Evolutionary conservation across 768 basidiomycete genomes (phyloP).

Genomic region (Tylopilus sp.): DNA sequence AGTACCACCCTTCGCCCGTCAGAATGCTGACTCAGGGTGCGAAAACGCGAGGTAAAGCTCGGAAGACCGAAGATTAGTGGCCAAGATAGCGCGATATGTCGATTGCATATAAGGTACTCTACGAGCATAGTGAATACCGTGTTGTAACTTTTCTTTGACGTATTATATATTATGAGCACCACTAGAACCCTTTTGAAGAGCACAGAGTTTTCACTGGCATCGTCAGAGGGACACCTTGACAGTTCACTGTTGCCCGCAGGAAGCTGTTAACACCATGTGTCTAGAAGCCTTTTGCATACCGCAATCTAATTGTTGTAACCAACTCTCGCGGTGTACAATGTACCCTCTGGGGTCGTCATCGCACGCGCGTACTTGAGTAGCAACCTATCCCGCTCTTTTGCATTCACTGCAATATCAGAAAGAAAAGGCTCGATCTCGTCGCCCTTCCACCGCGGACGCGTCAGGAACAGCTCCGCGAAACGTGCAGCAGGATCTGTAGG

Average conservation of each 20-base stretch:
- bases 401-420: slow-evolving; percentile 74
- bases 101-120: not conserved
- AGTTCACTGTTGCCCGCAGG: no score
- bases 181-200: no score
- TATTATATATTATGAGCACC: not conserved
- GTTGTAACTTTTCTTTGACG: not conserved
- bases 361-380: slow-evolving; percentile 84
- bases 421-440: slow-evolving; percentile 84
- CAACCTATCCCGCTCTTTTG: slow-evolving; percentile 84
- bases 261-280: no score
- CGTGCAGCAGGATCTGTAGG: slow-evolving; percentile 76
- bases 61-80: slow-evolving; percentile 17
- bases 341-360: slow-evolving; percentile 60
- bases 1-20: slow-evolving; percentile 45
- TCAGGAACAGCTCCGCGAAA: slow-evolving; percentile 86
- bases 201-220: no score
- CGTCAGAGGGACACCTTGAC: no score
- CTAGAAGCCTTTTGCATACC: no score
- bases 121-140: not conserved
- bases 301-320: slow-evolving; percentile 49
- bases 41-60: slow-evolving; percentile 41
- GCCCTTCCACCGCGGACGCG: slow-evolving; percentile 68
- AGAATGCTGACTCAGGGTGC: slow-evolving; percentile 35
- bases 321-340: slow-evolving; percentile 72
- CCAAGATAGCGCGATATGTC: not conserved